Conservation (phyloP, 2,329 filamentous ascomycete species). For the Fonsecaea monophora region DNA sequence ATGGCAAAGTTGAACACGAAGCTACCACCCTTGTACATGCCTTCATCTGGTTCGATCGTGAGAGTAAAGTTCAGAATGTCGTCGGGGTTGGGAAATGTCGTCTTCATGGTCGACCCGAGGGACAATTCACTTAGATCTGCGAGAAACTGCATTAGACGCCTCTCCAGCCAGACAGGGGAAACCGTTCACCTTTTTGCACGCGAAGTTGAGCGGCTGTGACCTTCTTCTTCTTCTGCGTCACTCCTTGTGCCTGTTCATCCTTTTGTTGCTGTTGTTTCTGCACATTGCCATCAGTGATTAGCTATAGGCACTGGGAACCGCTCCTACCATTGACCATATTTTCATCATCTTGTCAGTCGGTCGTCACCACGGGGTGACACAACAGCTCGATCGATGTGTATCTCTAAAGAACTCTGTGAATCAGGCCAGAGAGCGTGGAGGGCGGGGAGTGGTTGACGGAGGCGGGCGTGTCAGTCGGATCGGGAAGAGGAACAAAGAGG, state of each 20-base stretch:
- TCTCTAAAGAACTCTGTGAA: neutral
- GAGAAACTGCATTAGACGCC: neutral
- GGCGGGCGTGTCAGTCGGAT: neutral
- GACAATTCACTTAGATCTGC: conserved; percentile 57
- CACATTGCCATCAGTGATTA: conserved; percentile 10
- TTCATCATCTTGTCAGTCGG: conserved; percentile 79
- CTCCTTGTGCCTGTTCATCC: conserved; percentile 88
- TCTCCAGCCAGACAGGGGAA: neutral
- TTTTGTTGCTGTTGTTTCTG: conserved; percentile 86
- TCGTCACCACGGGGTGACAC: conserved; percentile 15
- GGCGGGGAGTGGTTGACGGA: neutral
- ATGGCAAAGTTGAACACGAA: conserved; percentile 94
- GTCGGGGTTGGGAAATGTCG: conserved; percentile 64
- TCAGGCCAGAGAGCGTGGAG: neutral
- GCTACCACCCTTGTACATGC: conserved; percentile 82
- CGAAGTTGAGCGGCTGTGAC: conserved; percentile 94
- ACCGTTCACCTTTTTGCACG: conserved; percentile 82
- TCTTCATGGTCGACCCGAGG: conserved; percentile 63
- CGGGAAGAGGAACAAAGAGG: neutral
- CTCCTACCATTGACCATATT: conserved; percentile 95
- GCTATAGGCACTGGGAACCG: conserved; percentile 17
- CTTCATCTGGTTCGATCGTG: conserved; percentile 60
- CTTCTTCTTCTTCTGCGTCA: conserved; percentile 94
- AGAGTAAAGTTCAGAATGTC: conserved; percentile 62
- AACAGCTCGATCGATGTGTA: neutral